Base-by-base conservation (phyloP, 257 asterid genomes). In the Fraxinus excelsior region DNA sequence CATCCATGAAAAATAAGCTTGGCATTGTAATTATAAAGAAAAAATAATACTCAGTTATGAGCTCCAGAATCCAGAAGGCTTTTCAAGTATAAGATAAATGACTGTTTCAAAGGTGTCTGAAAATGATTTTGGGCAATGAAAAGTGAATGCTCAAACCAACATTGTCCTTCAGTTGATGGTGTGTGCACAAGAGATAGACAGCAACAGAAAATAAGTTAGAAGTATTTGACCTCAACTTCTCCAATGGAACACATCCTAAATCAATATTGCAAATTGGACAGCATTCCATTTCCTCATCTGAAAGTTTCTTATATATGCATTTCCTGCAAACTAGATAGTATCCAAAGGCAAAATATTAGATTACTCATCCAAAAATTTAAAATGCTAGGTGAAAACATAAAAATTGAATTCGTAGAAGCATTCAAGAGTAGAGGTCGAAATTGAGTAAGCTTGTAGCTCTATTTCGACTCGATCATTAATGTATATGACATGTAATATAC, bases 201-300 rank as follows among this genome's bases (percentile, higher is more conserved):
- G 42, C 34, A 26, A 79, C 42, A 78, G 82, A 62, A 2, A 72
- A 70, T 32, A 67, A 28, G 42, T 72, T 71, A 42, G 49, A 80
- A 76, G 23, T 26, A 88, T 79, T 85, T 64, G n/a, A 90, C 99
- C 99, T 93, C 88, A 95, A 78, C 78, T 95, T 95, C 82, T 95
- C 99, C 85, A 89, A 67, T 26, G 99, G 99, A 78, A 79, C 89
- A 79, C 97, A 90, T 60, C 99, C 99, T 82, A 95, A 83, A 79
- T 91, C 92, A 72, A 85, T 93, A 72, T 89, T 91, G 85, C 99
- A 95, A 75, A 91, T 76, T 25, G 99, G 99, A 80, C 99, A 95
- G 87, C 92, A 83, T 76, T 91, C 97, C 80, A 81, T 75, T 85
- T 95, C 99, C 80, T 93, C 99, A 74, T 91, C 97, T 26, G 88